Percentiles rank a stretch among this genome's conserved stretches.
These are phyloP conservation scores for Pseudocercospora macadamiae DNA, from an alignment of 2,329 filamentous ascomycete genomes.

Conservation along the genomic window DNA sequence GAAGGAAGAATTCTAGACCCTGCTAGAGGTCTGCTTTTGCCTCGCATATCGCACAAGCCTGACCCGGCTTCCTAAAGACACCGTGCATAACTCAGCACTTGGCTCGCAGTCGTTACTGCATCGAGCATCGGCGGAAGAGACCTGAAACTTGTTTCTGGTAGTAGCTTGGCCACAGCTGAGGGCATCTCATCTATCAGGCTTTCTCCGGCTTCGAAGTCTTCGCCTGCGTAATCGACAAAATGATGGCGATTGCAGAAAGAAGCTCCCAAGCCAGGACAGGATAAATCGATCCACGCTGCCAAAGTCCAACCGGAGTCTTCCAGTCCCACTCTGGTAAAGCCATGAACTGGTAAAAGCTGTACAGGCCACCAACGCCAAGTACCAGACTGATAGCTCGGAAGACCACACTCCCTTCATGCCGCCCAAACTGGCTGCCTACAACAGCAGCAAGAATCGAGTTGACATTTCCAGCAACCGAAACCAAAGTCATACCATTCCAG, in stretches of 20 bases:
- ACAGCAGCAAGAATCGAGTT: constrained; percentile 20
- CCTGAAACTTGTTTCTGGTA: too few relatives aligned
- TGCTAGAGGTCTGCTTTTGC: too few relatives aligned
- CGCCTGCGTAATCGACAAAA: neutral
- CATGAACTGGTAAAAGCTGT: constrained; percentile 25
- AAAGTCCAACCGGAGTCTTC: constrained; percentile 26
- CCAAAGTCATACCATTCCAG: constrained; percentile 23
- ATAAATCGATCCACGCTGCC: constrained; percentile 26
- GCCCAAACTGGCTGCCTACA: constrained; percentile 13
- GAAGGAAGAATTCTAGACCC: too few relatives aligned
- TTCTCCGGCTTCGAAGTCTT: constrained; percentile 13
- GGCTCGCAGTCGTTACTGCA: too few relatives aligned
- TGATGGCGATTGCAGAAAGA: constrained; percentile 12
- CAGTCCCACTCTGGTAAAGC: constrained; percentile 27
- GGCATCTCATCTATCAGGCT: constrained; percentile 6
- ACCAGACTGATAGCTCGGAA: constrained; percentile 21
- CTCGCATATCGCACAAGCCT: too few relatives aligned
- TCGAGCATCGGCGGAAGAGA: too few relatives aligned
- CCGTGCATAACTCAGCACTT: too few relatives aligned
- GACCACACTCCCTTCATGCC: constrained; percentile 12
- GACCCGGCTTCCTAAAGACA: too few relatives aligned
- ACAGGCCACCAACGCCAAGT: constrained; percentile 19
- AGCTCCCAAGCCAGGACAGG: constrained; percentile 23
- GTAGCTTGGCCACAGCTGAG: too few relatives aligned
- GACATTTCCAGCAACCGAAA: constrained; percentile 23